Conservation (phyloP, 2,329 filamentous ascomycete genomes). For the Penicillium sp. region DNA sequence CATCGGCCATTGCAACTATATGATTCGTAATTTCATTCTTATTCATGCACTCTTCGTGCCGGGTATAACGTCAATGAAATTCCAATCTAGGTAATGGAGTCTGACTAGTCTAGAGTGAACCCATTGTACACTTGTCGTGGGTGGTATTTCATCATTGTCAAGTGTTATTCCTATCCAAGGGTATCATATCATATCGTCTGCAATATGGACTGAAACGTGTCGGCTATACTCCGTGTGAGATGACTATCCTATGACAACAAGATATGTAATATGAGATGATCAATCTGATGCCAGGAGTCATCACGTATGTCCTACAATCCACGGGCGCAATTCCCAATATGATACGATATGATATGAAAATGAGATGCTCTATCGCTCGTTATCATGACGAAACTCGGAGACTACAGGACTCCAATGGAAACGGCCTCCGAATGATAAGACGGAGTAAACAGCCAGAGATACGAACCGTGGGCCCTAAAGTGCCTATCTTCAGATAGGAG, state of each 20-base stretch:
- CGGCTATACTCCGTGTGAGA: not conserved
- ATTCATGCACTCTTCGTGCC: constrained; percentile 7
- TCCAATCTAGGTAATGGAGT: not conserved
- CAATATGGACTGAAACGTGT: constrained; percentile 17
- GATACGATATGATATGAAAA: not conserved
- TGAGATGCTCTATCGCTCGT: not conserved
- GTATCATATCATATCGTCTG: not conserved
- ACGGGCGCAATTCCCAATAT: not conserved
- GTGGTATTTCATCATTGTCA: constrained; percentile 13
- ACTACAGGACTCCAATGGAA: not conserved
- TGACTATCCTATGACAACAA: constrained; percentile 4
- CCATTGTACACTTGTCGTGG: not conserved
- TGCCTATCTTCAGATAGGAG: not conserved
- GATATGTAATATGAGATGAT: not conserved
- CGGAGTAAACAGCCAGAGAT: not conserved
- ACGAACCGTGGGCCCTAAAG: not conserved
- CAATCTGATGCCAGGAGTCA: not conserved
- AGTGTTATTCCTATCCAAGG: constrained; percentile 2
- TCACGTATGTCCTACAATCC: too few species aligned
- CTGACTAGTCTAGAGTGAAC: not conserved
- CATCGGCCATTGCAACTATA: constrained; percentile 10
- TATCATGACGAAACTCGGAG: constrained; percentile 2
- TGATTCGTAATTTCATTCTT: constrained; percentile 5
- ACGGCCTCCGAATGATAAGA: not conserved
- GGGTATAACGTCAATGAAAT: not conserved